Base-by-base conservation (phyloP, 352 stramenopile species). In the Globisporangium abappressorium region DNA sequence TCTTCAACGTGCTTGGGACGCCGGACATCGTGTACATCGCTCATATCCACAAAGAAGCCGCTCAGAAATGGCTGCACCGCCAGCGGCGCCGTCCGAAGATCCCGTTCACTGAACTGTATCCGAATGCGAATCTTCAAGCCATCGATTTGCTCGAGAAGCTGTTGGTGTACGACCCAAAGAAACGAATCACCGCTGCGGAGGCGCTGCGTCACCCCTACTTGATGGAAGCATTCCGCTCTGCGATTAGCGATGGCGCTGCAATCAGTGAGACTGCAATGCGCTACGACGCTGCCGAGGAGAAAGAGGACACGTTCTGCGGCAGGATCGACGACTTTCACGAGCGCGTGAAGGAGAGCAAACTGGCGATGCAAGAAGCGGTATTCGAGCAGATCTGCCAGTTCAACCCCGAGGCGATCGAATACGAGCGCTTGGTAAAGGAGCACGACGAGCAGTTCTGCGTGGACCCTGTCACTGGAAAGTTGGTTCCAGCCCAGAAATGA, bases 161-260 rank as follows among this genome's bases (percentile, higher is more conserved):
- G 41, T 69, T 94, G 7, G 75, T 80, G 62, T 90, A 89, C 47
- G 83, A 94, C 36, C 84, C 86, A 0, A 73, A 77, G 36, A 64
- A 82, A 66, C 83, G 86, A 22, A 68, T 93, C 56, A 98, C 90
- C 0, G 97, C 97, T 0, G 92, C 97, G 36, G 89, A 99, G 70
- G 94, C 97, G 2, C 76, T 99, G 51, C 84, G 92, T 11, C 97
- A 99, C 76, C 88, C 97, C 26, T 99, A 98, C 75, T 59, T 94
- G 9, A 75, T 78, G 9, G 82, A 93, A 34, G 82, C 85, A 2
- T 93, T 93, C 69, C 81, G 80, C 9, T 90, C 80, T 6, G 54
- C 76, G 0, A 62, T 73, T 38, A 24, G 54, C 1, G 71, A 73
- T 47, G 68, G 64, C 1, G 57, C 54, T 8, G 62, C 43, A 9